phyloP scores from a whole-genome alignment of 2,329 filamentous ascomycete genomes.

The Juglanconis sp. region DNA sequence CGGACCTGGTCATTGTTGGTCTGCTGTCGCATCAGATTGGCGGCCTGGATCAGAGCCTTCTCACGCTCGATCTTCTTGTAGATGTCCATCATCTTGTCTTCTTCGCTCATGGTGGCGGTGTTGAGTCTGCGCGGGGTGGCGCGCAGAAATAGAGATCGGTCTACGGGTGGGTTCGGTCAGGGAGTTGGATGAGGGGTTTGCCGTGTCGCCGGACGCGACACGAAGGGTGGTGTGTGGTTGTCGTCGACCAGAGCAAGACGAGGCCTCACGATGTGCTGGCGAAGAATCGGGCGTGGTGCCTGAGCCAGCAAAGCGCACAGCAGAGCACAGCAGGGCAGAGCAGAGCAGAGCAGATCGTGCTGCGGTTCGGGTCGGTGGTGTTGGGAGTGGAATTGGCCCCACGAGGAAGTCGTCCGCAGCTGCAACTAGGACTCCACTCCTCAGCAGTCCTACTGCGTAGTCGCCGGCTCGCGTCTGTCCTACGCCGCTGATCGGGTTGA shows the following conservation, averaged over 20 bases:
- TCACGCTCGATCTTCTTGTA: conserved; percentile 97
- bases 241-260: conserved; percentile 10
- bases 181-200: background rate
- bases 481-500: background rate
- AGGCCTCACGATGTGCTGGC: conserved; percentile 6
- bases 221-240: conserved; percentile 3
- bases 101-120: conserved; percentile 57
- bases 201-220: conserved; percentile 19
- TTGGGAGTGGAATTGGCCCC: background rate
- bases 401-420: conserved; percentile 5
- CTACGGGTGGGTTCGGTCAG: background rate
- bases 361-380: background rate
- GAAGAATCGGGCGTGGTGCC: conserved; percentile 8
- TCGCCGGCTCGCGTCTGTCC: background rate
- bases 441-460: background rate
- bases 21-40: conserved; percentile 91
- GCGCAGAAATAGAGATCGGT: conserved; percentile 14
- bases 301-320: too few species aligned
- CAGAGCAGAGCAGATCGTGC: background rate
- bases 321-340: background rate
- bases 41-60: conserved; percentile 89
- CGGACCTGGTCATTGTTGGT: conserved; percentile 91
- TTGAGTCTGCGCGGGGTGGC: conserved; percentile 20
- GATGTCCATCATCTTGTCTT: conserved; percentile 72
- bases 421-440: conserved; percentile 7